A percentile compares a stretch with the other conserved stretches of the same genome.
Evolutionary conservation across 2,329 filamentous ascomycete genomes (phyloP).

Genomic region (Knufia petricola): DNA sequence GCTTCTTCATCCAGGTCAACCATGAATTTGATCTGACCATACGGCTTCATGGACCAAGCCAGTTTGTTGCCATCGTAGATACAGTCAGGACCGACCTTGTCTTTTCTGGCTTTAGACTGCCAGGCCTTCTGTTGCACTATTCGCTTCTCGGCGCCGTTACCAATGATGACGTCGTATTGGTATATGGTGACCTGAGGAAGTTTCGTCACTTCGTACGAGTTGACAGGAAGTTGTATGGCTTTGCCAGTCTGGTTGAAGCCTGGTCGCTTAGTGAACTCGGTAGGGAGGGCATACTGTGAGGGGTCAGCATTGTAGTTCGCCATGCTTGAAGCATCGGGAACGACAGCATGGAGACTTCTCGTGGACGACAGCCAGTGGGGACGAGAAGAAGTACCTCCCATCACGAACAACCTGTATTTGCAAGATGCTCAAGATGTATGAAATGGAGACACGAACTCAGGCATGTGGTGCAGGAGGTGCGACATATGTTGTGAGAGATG

Average conservation of each 20-base stretch:
- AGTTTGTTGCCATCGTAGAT: slow-evolving; percentile 77
- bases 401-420: too few species aligned
- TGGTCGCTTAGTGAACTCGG: slow-evolving; percentile 37
- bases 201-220: slow-evolving; percentile 61
- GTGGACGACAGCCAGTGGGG: neutral
- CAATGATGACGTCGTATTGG: slow-evolving; percentile 73
- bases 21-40: slow-evolving; percentile 42
- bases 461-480: too few species aligned
- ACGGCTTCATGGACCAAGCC: slow-evolving; percentile 54
- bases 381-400: neutral
- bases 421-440: too few species aligned
- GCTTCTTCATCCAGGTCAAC: slow-evolving; percentile 67
- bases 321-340: neutral
- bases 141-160: slow-evolving; percentile 53
- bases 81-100: slow-evolving; percentile 48
- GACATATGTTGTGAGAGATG: too few species aligned
- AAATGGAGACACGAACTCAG: too few species aligned
- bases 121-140: slow-evolving; percentile 67
- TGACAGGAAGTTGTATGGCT: slow-evolving; percentile 50
- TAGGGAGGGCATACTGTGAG: slow-evolving; percentile 27
- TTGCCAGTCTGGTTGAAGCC: slow-evolving; percentile 51
- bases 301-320: slow-evolving; percentile 22
- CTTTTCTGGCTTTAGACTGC: slow-evolving; percentile 43
- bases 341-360: neutral
- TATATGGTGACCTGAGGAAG: slow-evolving; percentile 56